Base-by-base conservation (phyloP, 306 rosid genomes). In the Sindora glabra region DNA sequence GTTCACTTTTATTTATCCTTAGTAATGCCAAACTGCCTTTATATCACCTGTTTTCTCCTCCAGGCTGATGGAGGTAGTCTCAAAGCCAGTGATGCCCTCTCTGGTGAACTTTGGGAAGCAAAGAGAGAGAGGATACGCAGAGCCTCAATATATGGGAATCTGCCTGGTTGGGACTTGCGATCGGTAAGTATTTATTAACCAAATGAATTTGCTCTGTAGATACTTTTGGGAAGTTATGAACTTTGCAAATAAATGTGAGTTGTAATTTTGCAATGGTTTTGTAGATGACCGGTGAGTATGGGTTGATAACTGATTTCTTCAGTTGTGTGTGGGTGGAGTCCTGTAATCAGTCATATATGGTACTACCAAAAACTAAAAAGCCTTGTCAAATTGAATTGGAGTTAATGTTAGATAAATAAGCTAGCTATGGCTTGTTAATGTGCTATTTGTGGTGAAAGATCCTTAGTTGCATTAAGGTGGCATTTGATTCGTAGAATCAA, bases 41-140 rank as follows among this genome's bases (percentile, higher is more conserved):
- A 49, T 45, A 4, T 67, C 50, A 68, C 45, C 37, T 54, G 53
- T 48, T 59, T 49, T 51, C 49, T 67, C 33, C 26, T 60, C 58
- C 82, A 94, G 97, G 90, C 72, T 55, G 80, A 82, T 84, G 97
- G 95, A 50, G 64, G 83, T 76, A 72, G 76, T 73, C 87, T 86
- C 58, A 86, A 77, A 75, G 99, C 99, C 19, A 82, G 95, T 68
- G 96, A 94, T 81, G 97, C 99, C 59, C 80, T 89, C 74, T 88
- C 94, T 56, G 95, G 99, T 62, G 99, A 94, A 77, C 90, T 89
- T 77, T 94, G 99, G 99, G 94, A 77, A 79, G 83, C 67, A 62
- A 94, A 94, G 79, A 86, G 71, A 77, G 87, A 94, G 61, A 89
- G 99, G 74, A 83, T 94, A 80, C 82, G 89, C 33, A 83, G 73